Percentiles rank a stretch among this genome's conserved stretches.
Evolutionary conservation across 139 green algal species (phyloP).

Genomic region (Chlorella vulgaris): DNA sequence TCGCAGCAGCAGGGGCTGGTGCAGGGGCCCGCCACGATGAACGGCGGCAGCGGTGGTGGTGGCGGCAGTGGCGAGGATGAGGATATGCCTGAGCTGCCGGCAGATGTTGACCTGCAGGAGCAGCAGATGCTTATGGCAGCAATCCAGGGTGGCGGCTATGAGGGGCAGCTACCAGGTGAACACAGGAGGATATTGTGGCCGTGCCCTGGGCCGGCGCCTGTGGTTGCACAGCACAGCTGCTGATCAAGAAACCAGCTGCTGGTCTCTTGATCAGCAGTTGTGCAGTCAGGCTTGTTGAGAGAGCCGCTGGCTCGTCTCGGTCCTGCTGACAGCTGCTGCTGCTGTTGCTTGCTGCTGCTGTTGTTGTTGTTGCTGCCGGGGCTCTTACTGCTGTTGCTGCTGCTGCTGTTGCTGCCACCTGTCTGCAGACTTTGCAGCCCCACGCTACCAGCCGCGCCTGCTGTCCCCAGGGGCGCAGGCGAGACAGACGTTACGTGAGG

Average conservation of each 20-base stretch:
- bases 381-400: neutral
- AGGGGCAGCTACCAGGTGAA: slow-evolving; percentile 21
- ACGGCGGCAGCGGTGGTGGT: neutral
- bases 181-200: neutral
- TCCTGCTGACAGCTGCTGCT: no score
- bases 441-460: neutral
- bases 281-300: no score
- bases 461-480: slow-evolving; percentile 40
- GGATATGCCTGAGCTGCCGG: slow-evolving; percentile 1
- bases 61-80: neutral
- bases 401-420: neutral
- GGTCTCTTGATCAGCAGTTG: no score
- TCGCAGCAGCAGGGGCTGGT: slow-evolving; percentile 16
- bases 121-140: slow-evolving; percentile 52
- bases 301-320: no score
- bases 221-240: no score
- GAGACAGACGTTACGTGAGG: slow-evolving; percentile 29
- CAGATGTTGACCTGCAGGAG: slow-evolving; percentile 50
- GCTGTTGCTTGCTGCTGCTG: no score
- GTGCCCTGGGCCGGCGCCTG: no score
- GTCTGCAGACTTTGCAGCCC: slow-evolving; percentile 19
- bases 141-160: slow-evolving; percentile 37
- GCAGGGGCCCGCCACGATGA: neutral
- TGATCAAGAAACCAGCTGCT: no score
- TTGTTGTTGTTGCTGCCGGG: neutral